phyloP scores from a whole-genome alignment of 2,329 filamentous ascomycete genomes.

The Metarhizium sp. region DNA sequence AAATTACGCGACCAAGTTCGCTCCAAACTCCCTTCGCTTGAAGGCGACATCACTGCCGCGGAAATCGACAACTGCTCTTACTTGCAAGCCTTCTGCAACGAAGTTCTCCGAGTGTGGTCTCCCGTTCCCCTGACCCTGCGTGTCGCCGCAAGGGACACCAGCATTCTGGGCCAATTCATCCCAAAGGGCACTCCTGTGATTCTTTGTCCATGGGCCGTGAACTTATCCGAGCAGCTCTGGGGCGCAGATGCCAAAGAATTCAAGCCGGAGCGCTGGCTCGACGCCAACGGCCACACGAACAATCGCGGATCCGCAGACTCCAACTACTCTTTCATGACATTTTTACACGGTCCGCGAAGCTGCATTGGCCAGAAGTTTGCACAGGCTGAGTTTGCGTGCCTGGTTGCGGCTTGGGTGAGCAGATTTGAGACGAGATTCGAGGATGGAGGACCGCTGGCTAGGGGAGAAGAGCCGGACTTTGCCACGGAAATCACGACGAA shows the following conservation, averaged over 20 bases:
- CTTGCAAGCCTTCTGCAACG: constrained; percentile 68
- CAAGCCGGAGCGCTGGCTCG: constrained; percentile 68
- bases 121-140: constrained; percentile 66
- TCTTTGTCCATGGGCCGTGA: constrained; percentile 57
- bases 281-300: not conserved
- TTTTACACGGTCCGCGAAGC: constrained; percentile 71
- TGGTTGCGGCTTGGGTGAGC: constrained; percentile 55
- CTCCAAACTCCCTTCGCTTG: constrained; percentile 43
- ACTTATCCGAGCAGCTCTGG: constrained; percentile 63
- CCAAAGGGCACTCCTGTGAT: constrained; percentile 63
- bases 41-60: constrained; percentile 26
- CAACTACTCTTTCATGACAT: constrained; percentile 67
- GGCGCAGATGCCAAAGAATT: constrained; percentile 66
- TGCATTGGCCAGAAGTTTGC: constrained; percentile 75
- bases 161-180: constrained; percentile 53
- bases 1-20: constrained; percentile 61
- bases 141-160: constrained; percentile 52
- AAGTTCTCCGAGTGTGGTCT: constrained; percentile 63
- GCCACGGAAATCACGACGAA: not conserved
- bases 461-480: not conserved
- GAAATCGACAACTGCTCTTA: constrained; percentile 69
- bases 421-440: constrained; percentile 2
- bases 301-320: constrained; percentile 11
- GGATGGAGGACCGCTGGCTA: not conserved
- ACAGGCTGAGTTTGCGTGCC: constrained; percentile 62